These are phyloP conservation scores for Melaleuca alternifolia DNA, from an alignment of 345 rosid genomes.

Conservation along the genomic window DNA sequence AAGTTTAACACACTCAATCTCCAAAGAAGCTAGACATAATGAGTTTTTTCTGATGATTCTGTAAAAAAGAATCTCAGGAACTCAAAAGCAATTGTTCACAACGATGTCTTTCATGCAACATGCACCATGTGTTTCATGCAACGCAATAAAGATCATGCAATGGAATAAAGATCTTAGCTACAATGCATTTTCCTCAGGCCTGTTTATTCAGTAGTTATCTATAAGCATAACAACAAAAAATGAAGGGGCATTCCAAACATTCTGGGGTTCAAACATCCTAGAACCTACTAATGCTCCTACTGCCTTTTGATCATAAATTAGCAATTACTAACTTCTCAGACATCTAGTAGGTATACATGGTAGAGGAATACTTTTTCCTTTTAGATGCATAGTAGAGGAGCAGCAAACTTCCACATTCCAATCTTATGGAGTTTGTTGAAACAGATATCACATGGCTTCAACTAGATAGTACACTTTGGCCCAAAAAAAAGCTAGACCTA, in stretches of 20 bases:
- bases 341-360: neutral
- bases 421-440: neutral
- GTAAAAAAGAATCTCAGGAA: neutral
- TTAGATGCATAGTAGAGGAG: neutral
- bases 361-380: neutral
- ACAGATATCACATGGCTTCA: neutral
- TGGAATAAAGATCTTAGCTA: neutral
- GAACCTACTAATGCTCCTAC: neutral
- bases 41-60: neutral
- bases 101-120: neutral
- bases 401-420: neutral
- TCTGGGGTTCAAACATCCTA: neutral
- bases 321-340: neutral
- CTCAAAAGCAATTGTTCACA: neutral
- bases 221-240: neutral
- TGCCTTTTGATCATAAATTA: neutral
- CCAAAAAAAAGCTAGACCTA: neutral
- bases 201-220: neutral
- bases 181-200: neutral
- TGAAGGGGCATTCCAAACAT: neutral
- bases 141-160: neutral
- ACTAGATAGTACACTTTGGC: neutral
- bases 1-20: neutral
- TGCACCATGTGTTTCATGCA: neutral
- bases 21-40: neutral